These are phyloP conservation scores for Neurospora intermedia DNA, from an alignment of 495 filamentous ascomycete genomes.

Conservation along the genomic window DNA sequence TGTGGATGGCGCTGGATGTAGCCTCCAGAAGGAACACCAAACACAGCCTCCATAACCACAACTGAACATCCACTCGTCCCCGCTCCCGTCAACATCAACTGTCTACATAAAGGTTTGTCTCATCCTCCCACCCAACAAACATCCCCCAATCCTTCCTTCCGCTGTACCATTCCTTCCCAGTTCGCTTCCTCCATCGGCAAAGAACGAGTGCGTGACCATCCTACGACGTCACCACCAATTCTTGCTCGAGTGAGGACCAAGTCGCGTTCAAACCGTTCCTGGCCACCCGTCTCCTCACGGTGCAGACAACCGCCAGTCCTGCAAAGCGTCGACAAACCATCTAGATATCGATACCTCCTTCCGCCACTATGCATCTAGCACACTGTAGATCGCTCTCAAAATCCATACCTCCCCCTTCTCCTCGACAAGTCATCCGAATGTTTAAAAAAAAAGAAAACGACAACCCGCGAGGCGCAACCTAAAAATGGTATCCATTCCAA, in stretches of 20 bases:
- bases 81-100: not conserved
- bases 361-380: not conserved
- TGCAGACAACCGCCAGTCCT: not conserved
- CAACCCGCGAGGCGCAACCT: not conserved
- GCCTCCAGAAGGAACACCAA: not conserved
- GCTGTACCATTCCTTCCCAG: not conserved
- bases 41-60: not conserved
- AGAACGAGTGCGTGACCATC: not conserved
- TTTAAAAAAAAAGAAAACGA: not conserved
- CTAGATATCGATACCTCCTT: not conserved
- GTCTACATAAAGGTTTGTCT: not conserved
- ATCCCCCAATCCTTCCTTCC: not conserved
- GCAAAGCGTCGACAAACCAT: not conserved
- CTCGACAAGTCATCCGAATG: not conserved
- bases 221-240: not conserved
- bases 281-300: not conserved
- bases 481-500: not conserved
- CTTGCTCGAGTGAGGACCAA: not conserved
- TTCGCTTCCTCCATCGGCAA: not conserved
- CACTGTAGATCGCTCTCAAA: not conserved
- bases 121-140: not conserved
- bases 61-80: not conserved
- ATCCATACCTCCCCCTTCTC: not conserved
- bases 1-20: not conserved
- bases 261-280: not conserved